Percentiles rank a stretch among this genome's conserved stretches.
These are phyloP conservation scores for Coniosporium apollinis DNA, from an alignment of 495 filamentous ascomycete species.

Conservation along the genomic window DNA sequence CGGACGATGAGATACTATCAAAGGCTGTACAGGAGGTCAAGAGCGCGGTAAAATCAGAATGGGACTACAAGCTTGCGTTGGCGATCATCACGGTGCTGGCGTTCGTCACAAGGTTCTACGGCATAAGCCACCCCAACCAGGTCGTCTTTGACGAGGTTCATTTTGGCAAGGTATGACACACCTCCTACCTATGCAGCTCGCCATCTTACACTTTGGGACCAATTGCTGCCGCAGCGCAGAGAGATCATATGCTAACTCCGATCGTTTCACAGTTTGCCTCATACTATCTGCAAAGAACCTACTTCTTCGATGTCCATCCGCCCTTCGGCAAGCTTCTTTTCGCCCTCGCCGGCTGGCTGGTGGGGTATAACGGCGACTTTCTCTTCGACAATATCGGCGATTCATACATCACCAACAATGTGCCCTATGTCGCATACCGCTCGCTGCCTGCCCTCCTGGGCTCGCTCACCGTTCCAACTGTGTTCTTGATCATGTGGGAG, in stretches of 20 bases:
- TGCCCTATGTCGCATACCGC: conserved; percentile 90
- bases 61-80: conserved; percentile 74
- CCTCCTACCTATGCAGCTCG: conserved; percentile 1
- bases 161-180: conserved; percentile 77
- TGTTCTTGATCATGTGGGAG: conserved; percentile 98
- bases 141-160: conserved; percentile 99
- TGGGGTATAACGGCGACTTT: conserved; percentile 91
- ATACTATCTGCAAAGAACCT: conserved; percentile 92
- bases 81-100: conserved; percentile 62
- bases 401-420: conserved; percentile 91
- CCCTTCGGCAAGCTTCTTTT: conserved; percentile 85
- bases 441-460: conserved; percentile 86
- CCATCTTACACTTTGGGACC: no score
- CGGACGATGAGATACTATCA: conserved; percentile 6
- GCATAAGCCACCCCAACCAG: conserved; percentile 82
- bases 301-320: conserved; percentile 99
- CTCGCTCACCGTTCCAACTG: conserved; percentile 80
- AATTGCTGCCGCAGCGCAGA: no score
- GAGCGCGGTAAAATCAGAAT: conserved; percentile 34
- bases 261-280: conserved; percentile 57
- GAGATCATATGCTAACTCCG: conserved; percentile 2
- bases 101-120: conserved; percentile 86
- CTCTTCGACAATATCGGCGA: conserved; percentile 99
- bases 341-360: conserved; percentile 88
- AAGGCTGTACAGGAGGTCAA: conserved; percentile 16